Conservation (phyloP, 306 rosid species). For the Albizia julibrissin region DNA sequence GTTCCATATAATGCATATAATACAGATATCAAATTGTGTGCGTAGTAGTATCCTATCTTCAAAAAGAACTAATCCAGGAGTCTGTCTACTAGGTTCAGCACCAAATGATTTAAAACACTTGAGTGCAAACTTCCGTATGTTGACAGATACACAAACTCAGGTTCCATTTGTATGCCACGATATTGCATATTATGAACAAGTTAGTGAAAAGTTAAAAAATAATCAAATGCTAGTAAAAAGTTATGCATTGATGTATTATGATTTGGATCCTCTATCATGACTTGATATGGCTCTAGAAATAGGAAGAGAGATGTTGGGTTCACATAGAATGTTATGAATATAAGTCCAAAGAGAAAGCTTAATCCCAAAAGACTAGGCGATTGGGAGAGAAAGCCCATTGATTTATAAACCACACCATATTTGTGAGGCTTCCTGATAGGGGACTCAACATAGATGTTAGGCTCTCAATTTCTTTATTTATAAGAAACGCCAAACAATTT, state of each 20-base stretch:
- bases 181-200: conserved; percentile 4
- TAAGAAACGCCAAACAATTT: no score
- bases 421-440: no score
- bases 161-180: not conserved
- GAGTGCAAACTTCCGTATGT: not conserved
- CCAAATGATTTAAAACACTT: not conserved
- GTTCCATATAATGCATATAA: not conserved
- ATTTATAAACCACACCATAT: no score
- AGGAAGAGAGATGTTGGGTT: not conserved
- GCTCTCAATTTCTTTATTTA: no score
- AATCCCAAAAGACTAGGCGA: no score
- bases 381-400: no score
- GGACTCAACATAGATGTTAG: not conserved
- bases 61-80: not conserved
- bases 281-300: not conserved
- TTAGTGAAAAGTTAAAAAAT: not conserved
- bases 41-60: not conserved
- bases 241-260: not conserved
- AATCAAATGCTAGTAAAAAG: not conserved
- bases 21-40: not conserved
- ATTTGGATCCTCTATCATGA: not conserved
- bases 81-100: not conserved
- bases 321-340: not conserved
- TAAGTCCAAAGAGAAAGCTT: no score
- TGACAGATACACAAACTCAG: not conserved